Percentiles rank a stretch among this genome's conserved stretches.
phyloP scores from a whole-genome alignment of 768 basidiomycete genomes.

The Amanita molliuscula region DNA sequence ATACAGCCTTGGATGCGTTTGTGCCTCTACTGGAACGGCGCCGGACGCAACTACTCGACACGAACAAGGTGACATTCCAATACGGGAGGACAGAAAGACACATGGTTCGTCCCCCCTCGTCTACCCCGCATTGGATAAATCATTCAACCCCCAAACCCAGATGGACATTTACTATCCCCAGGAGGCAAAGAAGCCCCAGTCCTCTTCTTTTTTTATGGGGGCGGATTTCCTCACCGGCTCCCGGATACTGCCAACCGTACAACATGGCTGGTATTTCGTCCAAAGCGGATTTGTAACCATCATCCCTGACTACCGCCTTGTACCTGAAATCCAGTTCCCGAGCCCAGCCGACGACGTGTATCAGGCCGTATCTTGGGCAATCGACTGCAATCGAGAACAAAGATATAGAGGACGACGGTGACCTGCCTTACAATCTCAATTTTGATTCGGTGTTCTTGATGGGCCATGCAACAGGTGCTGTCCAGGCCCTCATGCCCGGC shows the following conservation, averaged over 20 bases:
- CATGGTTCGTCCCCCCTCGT: not conserved
- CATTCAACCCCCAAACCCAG: constrained; percentile 19
- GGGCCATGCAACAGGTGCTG: constrained; percentile 56
- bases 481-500: constrained; percentile 29
- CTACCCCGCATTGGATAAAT: not conserved
- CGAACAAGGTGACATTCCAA: constrained; percentile 3
- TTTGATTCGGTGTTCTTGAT: constrained; percentile 33
- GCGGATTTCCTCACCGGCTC: constrained; percentile 47
- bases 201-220: constrained; percentile 59
- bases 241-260: constrained; percentile 35
- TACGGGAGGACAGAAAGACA: constrained; percentile 2
- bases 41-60: not conserved
- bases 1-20: constrained; percentile 3
- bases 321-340: constrained; percentile 47
- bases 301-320: constrained; percentile 61
- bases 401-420: constrained; percentile 6
- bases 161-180: constrained; percentile 52
- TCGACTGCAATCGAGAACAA: constrained; percentile 29
- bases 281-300: constrained; percentile 48
- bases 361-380: constrained; percentile 47
- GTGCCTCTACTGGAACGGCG: not conserved
- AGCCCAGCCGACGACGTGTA: constrained; percentile 44
- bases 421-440: constrained; percentile 20
- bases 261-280: constrained; percentile 56
- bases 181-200: constrained; percentile 24